phyloP scores from a whole-genome alignment of 2,329 filamentous ascomycete genomes.

The Hysterium pulicare region DNA sequence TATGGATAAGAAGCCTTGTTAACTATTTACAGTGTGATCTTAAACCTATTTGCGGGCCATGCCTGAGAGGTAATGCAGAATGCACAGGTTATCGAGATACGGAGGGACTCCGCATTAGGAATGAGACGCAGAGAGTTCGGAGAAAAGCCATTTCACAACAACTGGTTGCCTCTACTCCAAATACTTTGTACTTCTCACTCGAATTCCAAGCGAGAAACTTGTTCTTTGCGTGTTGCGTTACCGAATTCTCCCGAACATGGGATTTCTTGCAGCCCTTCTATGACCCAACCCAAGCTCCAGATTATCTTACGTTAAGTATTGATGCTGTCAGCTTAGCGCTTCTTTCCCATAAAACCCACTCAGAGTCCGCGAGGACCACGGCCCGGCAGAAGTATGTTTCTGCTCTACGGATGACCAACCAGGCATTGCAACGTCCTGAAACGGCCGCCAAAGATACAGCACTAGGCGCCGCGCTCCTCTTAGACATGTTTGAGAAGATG shows the following conservation, averaged over 20 bases:
- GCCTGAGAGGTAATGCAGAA: slow-evolving; percentile 13
- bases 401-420: slow-evolving; percentile 20
- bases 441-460: slow-evolving; percentile 13
- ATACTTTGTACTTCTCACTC: slow-evolving; percentile 7
- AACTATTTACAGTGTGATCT: slow-evolving; percentile 23
- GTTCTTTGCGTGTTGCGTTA: slow-evolving; percentile 25
- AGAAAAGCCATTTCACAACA: slow-evolving; percentile 12
- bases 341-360: slow-evolving; percentile 19
- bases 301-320: slow-evolving; percentile 21
- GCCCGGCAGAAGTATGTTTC: slow-evolving; percentile 21
- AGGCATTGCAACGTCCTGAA: slow-evolving; percentile 13
- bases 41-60: slow-evolving; percentile 19
- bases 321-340: slow-evolving; percentile 29
- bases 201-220: slow-evolving; percentile 17
- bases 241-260: slow-evolving; percentile 23
- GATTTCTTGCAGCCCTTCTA: slow-evolving; percentile 19
- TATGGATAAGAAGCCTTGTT: not conserved
- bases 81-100: slow-evolving; percentile 27
- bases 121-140: slow-evolving; percentile 21
- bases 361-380: slow-evolving; percentile 13
- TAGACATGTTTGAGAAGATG: slow-evolving; percentile 28
- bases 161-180: not conserved
- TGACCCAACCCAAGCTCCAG: slow-evolving; percentile 11
- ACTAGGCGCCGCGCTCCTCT: slow-evolving; percentile 20
- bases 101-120: slow-evolving; percentile 16